phyloP scores from a whole-genome alignment of 228 moss, liverwort and hornwort species.

The Sphagnum magellanicum region DNA sequence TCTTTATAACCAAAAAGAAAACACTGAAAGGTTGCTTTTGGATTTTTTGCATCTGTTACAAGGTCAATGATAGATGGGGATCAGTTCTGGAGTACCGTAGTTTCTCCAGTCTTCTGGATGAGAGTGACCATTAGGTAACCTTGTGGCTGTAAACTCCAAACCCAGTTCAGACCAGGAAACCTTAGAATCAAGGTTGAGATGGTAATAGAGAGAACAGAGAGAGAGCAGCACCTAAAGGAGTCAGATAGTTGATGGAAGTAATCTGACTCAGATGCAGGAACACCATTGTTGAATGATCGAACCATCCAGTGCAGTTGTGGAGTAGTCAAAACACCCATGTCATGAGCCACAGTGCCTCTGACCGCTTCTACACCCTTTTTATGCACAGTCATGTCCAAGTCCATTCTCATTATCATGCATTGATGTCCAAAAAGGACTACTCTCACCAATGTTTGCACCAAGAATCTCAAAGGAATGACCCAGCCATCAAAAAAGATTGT shows the following conservation, averaged over 20 bases:
- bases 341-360: constrained; percentile 55
- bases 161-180: no score
- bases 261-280: constrained; percentile 46
- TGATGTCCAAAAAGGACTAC: neutral
- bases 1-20: no score
- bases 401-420: neutral
- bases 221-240: constrained; percentile 60
- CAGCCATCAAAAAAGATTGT: no score
- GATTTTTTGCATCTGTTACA: no score
- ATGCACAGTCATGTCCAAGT: neutral
- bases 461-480: no score
- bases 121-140: no score
- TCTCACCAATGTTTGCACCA: neutral
- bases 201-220: neutral
- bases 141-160: no score
- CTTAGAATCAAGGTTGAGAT: neutral
- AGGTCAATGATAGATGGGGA: no score
- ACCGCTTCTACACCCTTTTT: constrained; percentile 87
- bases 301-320: constrained; percentile 99
- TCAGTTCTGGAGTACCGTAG: no score
- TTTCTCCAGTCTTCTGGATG: no score
- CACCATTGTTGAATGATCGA: constrained; percentile 53
- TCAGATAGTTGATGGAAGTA: constrained; percentile 69
- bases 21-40: no score
- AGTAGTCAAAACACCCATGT: constrained; percentile 78